These are phyloP conservation scores for Linnemannia zychae DNA, from an alignment of 192 early-diverging fungal genomes.

Conservation along the genomic window DNA sequence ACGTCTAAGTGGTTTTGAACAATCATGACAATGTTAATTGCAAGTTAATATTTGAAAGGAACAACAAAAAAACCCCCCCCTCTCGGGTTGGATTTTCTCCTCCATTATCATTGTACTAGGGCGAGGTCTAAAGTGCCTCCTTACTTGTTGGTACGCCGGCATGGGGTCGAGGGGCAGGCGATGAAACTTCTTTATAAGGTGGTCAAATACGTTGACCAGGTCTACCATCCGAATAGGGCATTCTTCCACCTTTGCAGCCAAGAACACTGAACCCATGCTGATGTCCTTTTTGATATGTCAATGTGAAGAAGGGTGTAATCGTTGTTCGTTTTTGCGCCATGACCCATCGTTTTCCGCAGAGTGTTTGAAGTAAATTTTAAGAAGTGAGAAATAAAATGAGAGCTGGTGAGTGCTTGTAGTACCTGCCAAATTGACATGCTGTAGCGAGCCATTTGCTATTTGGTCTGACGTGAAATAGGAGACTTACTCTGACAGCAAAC, in stretches of 20 bases:
- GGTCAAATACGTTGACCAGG: conserved; percentile 86
- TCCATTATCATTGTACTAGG: background rate
- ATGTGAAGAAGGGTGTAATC: background rate
- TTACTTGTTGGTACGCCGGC: conserved; percentile 70
- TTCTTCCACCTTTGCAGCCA: conserved; percentile 89
- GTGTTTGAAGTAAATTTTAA: background rate
- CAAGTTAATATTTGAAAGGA: background rate
- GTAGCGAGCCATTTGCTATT: background rate
- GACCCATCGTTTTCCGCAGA: background rate
- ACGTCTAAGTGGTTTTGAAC: no score
- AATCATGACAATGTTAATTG: no score
- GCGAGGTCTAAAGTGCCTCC: background rate
- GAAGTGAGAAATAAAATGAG: background rate
- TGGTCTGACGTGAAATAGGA: background rate
- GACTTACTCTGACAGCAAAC: conserved; percentile 74
- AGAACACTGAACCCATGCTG: conserved; percentile 80
- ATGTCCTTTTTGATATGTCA: conserved; percentile 62
- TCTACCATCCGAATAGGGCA: conserved; percentile 80
- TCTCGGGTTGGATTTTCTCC: background rate
- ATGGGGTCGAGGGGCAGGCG: conserved; percentile 65
- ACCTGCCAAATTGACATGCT: background rate
- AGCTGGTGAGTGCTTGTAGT: background rate
- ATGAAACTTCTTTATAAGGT: conserved; percentile 71
- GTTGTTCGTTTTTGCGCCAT: background rate
- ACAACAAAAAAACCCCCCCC: conserved; percentile 2